These are phyloP conservation scores for Eucalyptus cloeziana DNA, from an alignment of 345 rosid genomes.

Conservation along the genomic window DNA sequence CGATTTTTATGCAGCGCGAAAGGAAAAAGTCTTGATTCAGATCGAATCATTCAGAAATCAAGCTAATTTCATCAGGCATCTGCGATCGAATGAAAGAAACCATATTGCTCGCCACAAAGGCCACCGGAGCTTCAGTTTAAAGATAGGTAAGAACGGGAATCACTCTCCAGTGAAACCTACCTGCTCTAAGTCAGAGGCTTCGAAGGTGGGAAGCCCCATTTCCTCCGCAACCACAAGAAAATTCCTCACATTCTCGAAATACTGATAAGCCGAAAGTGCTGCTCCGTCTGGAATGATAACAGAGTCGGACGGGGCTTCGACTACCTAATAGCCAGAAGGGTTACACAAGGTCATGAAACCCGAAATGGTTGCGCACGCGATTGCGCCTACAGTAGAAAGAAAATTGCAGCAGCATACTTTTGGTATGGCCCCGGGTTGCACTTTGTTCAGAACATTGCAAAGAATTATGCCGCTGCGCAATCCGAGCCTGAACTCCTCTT, in stretches of 20 bases:
- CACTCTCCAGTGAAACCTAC: constrained; percentile 6
- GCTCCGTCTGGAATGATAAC: constrained; percentile 71
- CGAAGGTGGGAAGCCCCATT: constrained; percentile 79
- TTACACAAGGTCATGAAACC: neutral
- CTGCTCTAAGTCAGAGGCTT: constrained; percentile 87
- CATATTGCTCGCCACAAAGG: neutral
- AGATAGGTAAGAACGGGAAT: neutral
- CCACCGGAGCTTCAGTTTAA: neutral
- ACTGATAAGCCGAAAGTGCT: constrained; percentile 78
- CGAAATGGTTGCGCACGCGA: neutral
- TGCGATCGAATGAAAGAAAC: neutral
- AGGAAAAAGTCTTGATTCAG: neutral
- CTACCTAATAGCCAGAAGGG: constrained; percentile 28
- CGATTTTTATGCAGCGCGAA: neutral
- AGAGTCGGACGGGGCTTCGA: constrained; percentile 69
- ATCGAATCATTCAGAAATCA: neutral
- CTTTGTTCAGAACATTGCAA: constrained; percentile 79
- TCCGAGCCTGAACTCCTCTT: constrained; percentile 86
- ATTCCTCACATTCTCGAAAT: constrained; percentile 87
- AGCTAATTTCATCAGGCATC: neutral
- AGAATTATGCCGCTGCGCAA: constrained; percentile 86
- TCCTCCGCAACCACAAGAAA: constrained; percentile 67
- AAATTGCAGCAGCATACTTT: constrained; percentile 25
- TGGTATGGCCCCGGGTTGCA: constrained; percentile 68
- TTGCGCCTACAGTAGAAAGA: neutral